Conservation (phyloP, 306 rosid genomes). For the Vigna unguiculata region DNA sequence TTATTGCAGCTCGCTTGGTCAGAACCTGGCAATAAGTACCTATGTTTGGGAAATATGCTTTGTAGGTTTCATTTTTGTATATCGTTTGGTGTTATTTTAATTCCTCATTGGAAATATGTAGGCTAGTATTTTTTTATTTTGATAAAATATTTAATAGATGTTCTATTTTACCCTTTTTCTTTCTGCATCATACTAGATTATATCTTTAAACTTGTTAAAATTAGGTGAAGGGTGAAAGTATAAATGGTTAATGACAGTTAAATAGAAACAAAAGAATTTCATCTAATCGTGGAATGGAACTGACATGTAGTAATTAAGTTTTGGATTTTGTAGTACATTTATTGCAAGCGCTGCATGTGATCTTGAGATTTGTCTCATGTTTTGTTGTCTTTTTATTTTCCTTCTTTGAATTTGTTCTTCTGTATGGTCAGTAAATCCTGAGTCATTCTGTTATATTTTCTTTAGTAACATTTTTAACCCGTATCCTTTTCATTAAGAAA, state of each 20-base stretch:
- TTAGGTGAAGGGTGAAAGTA: no score
- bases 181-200: no score
- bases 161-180: no score
- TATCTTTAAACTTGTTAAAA: no score
- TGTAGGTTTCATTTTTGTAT: conserved; percentile 65
- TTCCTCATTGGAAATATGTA: conserved; percentile 69
- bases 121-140: conserved; percentile 40
- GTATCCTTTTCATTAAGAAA: no score
- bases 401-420: neutral
- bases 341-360: no score
- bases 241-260: no score
- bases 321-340: conserved; percentile 1
- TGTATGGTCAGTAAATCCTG: neutral
- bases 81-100: conserved; percentile 75
- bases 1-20: conserved; percentile 81
- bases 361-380: no score
- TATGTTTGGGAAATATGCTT: conserved; percentile 65
- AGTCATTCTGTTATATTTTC: no score
- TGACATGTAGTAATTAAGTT: conserved; percentile 10
- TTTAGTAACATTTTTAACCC: no score
- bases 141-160: no score
- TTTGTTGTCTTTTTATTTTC: neutral
- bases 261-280: no score
- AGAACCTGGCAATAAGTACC: conserved; percentile 74
- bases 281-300: conserved; percentile 5